Conservation (phyloP, 305 asterid genomes). For the Solanum hybrid region DNA sequence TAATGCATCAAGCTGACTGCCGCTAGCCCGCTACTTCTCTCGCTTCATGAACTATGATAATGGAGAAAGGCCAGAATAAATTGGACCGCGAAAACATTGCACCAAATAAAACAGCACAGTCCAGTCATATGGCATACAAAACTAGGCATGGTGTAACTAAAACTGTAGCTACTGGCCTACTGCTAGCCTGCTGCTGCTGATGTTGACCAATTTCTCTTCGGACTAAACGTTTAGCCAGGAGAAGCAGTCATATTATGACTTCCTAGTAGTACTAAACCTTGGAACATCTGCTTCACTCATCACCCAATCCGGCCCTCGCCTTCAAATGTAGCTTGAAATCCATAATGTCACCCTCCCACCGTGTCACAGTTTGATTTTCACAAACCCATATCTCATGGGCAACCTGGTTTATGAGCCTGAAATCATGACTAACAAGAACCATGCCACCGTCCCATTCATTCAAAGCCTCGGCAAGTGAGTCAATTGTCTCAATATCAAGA, state of each 20-base stretch:
- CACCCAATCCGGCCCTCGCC: conserved; percentile 57
- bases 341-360: conserved; percentile 97
- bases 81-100: neutral
- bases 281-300: conserved; percentile 13
- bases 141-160: neutral
- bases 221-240: neutral
- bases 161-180: neutral
- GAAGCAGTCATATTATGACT: neutral
- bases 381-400: conserved; percentile 98
- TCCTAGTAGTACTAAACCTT: neutral
- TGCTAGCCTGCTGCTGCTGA: neutral
- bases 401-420: conserved; percentile 96
- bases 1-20: neutral
- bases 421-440: conserved; percentile 99
- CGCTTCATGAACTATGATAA: neutral
- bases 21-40: neutral
- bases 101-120: neutral
- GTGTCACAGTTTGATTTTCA: conserved; percentile 69
- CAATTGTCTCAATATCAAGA: conserved; percentile 94
- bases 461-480: conserved; percentile 91
- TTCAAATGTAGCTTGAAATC: conserved; percentile 82
- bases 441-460: conserved; percentile 98
- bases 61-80: neutral
- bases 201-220: neutral
- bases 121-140: neutral